A percentile compares a stretch with the other conserved stretches of the same genome.
These are phyloP conservation scores for Intubia oerlemansii DNA, from an alignment of 2,329 filamentous ascomycete genomes.

Conservation along the genomic window DNA sequence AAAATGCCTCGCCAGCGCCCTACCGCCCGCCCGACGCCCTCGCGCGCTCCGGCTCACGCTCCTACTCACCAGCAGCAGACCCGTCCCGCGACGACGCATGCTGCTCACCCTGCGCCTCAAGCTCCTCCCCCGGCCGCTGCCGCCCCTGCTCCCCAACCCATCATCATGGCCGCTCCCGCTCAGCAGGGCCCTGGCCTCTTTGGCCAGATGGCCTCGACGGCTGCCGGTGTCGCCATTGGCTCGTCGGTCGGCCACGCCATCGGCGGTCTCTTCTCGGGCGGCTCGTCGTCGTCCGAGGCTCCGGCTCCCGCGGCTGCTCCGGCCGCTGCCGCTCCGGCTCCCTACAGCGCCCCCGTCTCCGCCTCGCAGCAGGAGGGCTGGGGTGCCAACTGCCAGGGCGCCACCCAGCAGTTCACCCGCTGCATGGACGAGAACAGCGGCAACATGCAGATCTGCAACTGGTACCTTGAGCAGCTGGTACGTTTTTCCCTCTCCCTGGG, in stretches of 20 bases:
- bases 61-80: conserved; percentile 33
- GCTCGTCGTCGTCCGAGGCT: conserved; percentile 42
- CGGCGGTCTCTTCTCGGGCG: conserved; percentile 68
- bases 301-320: conserved; percentile 17
- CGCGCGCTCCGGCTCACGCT: conserved; percentile 37
- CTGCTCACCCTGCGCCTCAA: conserved; percentile 23
- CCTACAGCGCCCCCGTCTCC: conserved; percentile 9
- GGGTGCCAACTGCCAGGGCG: conserved; percentile 51
- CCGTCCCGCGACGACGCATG: conserved; percentile 50
- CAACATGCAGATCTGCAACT: conserved; percentile 88
- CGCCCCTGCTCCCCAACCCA: conserved; percentile 26
- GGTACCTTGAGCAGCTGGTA: conserved; percentile 86
- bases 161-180: conserved; percentile 16
- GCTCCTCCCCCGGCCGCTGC: conserved; percentile 17
- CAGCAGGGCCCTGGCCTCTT: conserved; percentile 67
- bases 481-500: conserved; percentile 8
- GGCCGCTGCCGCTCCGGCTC: conserved; percentile 26
- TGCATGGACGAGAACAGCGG: conserved; percentile 94
- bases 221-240: conserved; percentile 90
- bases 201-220: conserved; percentile 92
- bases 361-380: conserved; percentile 27
- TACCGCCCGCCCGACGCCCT: conserved; percentile 36
- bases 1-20: conserved; percentile 72
- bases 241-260: conserved; percentile 91
- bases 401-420: conserved; percentile 71